Evolutionary conservation across 345 rosid genomes (phyloP).

Genomic region (Carallia pectinifolia): DNA sequence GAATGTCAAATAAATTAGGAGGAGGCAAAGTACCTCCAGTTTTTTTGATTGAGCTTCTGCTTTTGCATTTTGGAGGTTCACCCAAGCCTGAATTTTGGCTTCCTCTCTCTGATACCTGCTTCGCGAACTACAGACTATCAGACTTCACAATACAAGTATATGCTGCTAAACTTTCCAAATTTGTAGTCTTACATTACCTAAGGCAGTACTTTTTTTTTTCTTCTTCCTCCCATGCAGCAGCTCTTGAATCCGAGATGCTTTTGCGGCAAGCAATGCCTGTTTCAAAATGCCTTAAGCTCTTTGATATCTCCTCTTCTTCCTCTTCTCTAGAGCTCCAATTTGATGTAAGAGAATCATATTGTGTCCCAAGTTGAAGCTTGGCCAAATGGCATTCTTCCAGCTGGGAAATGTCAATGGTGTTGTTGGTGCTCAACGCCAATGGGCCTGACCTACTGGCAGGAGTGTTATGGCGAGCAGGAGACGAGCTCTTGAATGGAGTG

Average conservation of each 20-base stretch:
- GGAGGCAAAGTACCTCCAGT: slow-evolving; percentile 61
- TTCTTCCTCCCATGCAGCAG: slow-evolving; percentile 74
- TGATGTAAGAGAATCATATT: slow-evolving; percentile 54
- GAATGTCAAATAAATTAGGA: no score
- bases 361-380: slow-evolving; percentile 63
- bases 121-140: slow-evolving; percentile 7
- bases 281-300: slow-evolving; percentile 79
- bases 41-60: slow-evolving; percentile 96
- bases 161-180: neutral
- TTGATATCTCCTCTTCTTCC: slow-evolving; percentile 84
- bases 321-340: slow-evolving; percentile 94
- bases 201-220: slow-evolving; percentile 79
- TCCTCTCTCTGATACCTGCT: slow-evolving; percentile 90
- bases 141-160: neutral
- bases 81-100: slow-evolving; percentile 93
- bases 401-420: slow-evolving; percentile 59
- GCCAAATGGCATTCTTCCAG: slow-evolving; percentile 65
- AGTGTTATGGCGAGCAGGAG: slow-evolving; percentile 92
- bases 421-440: slow-evolving; percentile 38
- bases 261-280: slow-evolving; percentile 42
- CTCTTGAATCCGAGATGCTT: slow-evolving; percentile 60
- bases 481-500: slow-evolving; percentile 62
- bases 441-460: slow-evolving; percentile 90
- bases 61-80: slow-evolving; percentile 86
- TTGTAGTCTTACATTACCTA: slow-evolving; percentile 41